Evolutionary conservation across 345 rosid species (phyloP).

Genomic region (Pseudoturritis turrita): DNA sequence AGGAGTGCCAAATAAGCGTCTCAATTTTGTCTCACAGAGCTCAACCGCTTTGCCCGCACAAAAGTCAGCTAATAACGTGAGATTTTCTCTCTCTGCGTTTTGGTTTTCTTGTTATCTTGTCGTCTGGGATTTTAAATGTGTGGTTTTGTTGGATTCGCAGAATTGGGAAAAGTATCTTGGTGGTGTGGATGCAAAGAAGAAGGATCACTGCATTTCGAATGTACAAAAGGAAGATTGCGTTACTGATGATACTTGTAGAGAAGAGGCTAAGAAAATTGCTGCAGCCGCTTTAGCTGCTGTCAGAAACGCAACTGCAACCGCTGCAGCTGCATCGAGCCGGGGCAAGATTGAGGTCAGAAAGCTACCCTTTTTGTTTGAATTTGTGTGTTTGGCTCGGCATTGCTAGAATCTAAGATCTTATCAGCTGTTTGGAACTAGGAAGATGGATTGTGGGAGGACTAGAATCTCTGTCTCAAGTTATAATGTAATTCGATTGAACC

Average conservation of each 20-base stretch:
- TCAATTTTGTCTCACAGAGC: conserved; percentile 23
- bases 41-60: conserved; percentile 20
- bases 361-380: neutral
- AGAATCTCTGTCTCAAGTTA: neutral
- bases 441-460: neutral
- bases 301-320: conserved; percentile 69
- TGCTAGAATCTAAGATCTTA: neutral
- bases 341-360: conserved; percentile 78
- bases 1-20: conserved; percentile 18
- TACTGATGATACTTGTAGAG: conserved; percentile 35
- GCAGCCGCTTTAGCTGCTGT: conserved; percentile 93
- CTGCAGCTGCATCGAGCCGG: conserved; percentile 49
- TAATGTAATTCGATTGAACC: neutral
- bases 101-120: neutral
- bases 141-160: neutral
- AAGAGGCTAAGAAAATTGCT: conserved; percentile 66
- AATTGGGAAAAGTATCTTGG: conserved; percentile 28
- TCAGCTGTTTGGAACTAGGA: neutral
- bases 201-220: conserved; percentile 5
- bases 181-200: conserved; percentile 17
- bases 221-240: conserved; percentile 22
- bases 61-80: conserved; percentile 34
- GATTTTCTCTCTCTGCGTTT: neutral
- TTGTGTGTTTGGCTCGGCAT: neutral
- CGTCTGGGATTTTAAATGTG: neutral